A percentile compares a stretch with the other conserved stretches of the same genome.
These are phyloP conservation scores for Quercus rubra DNA, from an alignment of 306 rosid genomes.

Conservation along the genomic window DNA sequence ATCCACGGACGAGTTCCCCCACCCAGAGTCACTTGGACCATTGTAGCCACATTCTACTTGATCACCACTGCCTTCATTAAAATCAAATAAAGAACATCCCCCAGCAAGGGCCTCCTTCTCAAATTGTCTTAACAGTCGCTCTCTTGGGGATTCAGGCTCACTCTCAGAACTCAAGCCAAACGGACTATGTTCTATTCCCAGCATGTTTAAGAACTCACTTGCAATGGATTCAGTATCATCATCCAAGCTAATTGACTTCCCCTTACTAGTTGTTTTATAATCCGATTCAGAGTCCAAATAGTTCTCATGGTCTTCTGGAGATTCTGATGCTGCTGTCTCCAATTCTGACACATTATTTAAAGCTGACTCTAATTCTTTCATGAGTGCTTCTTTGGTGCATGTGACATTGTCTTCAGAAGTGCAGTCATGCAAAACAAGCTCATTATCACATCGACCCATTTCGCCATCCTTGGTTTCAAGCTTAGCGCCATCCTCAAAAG, in stretches of 20 bases:
- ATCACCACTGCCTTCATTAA: constrained; percentile 27
- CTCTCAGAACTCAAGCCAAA: constrained; percentile 55
- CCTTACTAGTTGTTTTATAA: constrained; percentile 12
- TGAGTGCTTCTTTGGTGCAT: constrained; percentile 52
- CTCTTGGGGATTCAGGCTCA: constrained; percentile 90
- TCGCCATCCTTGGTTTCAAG: constrained; percentile 29
- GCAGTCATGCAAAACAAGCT: constrained; percentile 19
- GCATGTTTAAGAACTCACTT: constrained; percentile 66
- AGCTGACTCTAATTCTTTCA: constrained; percentile 80
- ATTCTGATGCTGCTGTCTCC: constrained; percentile 57
- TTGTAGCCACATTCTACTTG: constrained; percentile 29
- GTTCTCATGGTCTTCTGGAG: constrained; percentile 45
- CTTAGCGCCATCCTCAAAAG: constrained; percentile 27
- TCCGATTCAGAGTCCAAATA: constrained; percentile 34
- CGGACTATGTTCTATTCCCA: constrained; percentile 63
- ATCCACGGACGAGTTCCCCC: constrained; percentile 33
- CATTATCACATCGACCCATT: constrained; percentile 30
- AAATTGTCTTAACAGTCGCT: constrained; percentile 72
- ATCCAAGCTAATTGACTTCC: constrained; percentile 53
- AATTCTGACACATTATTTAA: constrained; percentile 48
- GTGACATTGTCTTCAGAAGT: constrained; percentile 28
- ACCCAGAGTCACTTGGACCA: constrained; percentile 32
- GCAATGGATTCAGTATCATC: constrained; percentile 65
- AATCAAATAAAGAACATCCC: constrained; percentile 69
- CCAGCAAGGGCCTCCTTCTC: constrained; percentile 69